Evolutionary conservation across 768 basidiomycete species (phyloP).

Genomic region (Boletus rubroflammeus): DNA sequence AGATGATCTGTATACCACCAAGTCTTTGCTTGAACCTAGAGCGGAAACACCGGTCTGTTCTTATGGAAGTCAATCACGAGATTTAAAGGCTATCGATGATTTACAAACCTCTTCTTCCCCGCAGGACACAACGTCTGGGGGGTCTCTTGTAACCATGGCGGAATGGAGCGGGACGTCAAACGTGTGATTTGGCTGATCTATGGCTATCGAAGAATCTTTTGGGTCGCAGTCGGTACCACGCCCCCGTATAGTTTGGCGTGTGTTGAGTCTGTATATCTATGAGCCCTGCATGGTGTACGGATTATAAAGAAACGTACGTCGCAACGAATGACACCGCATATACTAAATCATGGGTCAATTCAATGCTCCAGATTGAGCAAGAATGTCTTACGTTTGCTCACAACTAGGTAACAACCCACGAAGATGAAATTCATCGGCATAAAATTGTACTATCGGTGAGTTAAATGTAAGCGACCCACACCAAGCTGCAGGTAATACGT

Average conservation of each 20-base stretch:
- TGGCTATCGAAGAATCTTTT: conserved; percentile 23
- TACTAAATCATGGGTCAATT: conserved; percentile 34
- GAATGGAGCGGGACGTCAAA: conserved; percentile 5
- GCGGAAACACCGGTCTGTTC: background rate
- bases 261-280: conserved; percentile 49
- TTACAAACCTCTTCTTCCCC: conserved; percentile 9
- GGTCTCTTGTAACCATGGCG: background rate
- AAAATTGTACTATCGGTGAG: conserved; percentile 47
- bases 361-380: background rate
- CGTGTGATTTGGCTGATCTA: background rate
- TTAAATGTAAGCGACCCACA: background rate
- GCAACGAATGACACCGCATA: conserved; percentile 65
- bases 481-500: conserved; percentile 16
- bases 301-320: conserved; percentile 40
- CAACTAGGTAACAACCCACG: conserved; percentile 56
- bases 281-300: background rate
- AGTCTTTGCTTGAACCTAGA: background rate
- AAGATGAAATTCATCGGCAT: conserved; percentile 57
- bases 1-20: conserved; percentile 2
- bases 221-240: conserved; percentile 48
- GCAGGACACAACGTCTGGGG: background rate
- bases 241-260: conserved; percentile 50
- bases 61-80: background rate
- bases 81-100: background rate
- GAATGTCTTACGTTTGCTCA: conserved; percentile 55